Evolutionary conservation across 306 rosid genomes (phyloP).

Genomic region (Herpetospermum pedunculosum): DNA sequence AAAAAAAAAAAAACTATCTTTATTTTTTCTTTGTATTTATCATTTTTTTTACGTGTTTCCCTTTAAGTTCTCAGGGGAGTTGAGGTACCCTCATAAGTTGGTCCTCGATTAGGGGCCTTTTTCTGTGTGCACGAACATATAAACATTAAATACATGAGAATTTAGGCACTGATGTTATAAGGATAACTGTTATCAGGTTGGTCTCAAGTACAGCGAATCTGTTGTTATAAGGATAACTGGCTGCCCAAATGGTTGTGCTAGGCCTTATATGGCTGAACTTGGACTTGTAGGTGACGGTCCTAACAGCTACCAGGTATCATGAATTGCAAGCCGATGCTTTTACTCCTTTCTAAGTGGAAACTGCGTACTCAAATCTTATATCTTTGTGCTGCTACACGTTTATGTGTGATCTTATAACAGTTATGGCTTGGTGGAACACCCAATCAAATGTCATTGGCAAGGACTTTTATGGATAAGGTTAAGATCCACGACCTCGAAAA

Average conservation of each 20-base stretch:
- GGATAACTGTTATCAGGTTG: conserved; percentile 44
- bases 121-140: neutral
- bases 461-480: conserved; percentile 78
- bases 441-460: conserved; percentile 73
- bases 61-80: no score
- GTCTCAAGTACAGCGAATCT: conserved; percentile 79
- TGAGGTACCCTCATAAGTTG: no score
- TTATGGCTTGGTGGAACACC: conserved; percentile 92
- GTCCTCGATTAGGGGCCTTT: neutral
- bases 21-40: no score
- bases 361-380: neutral
- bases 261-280: conserved; percentile 98
- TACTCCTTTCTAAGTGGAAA: neutral
- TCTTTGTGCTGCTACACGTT: neutral
- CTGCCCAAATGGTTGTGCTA: conserved; percentile 94
- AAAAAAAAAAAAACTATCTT: no score
- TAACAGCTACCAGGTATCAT: conserved; percentile 87
- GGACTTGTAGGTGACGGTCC: conserved; percentile 98
- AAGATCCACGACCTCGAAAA: conserved; percentile 88
- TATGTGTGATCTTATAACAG: conserved; percentile 20
- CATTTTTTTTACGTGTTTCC: neutral
- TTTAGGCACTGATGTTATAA: conserved; percentile 2
- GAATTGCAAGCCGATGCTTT: conserved; percentile 8
- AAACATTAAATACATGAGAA: no score
- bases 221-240: conserved; percentile 88